Percentiles rank a stretch among this genome's conserved stretches.
phyloP scores from a whole-genome alignment of 768 basidiomycete genomes.

The Russula abietina region DNA sequence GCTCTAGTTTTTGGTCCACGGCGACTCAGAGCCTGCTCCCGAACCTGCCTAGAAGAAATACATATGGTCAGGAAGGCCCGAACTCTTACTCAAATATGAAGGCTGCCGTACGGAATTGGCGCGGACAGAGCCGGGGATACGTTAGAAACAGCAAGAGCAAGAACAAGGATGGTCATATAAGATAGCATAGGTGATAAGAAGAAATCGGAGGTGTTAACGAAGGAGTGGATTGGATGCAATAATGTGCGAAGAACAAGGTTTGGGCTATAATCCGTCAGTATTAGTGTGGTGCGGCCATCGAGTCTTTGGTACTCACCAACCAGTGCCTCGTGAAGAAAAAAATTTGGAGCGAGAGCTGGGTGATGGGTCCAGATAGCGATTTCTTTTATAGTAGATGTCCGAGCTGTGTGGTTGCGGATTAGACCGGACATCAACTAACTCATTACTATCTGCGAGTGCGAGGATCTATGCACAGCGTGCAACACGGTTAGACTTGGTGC shows the following conservation, averaged over 20 bases:
- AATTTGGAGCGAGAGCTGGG: conserved; percentile 4
- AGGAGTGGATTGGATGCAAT: not conserved
- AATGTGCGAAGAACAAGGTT: not conserved
- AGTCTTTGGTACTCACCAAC: conserved; percentile 7
- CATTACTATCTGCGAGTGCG: not conserved
- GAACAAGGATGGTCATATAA: not conserved
- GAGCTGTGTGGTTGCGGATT: not conserved
- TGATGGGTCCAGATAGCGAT: not conserved
- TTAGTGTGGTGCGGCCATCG: not conserved
- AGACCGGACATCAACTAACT: not conserved
- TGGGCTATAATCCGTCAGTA: not conserved
- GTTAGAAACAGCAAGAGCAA: not conserved
- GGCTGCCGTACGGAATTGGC: not conserved
- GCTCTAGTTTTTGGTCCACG: not conserved
- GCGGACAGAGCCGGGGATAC: conserved; percentile 1
- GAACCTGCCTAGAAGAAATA: not conserved
- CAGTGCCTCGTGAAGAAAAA: conserved; percentile 2
- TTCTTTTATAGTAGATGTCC: not conserved
- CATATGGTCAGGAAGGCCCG: not conserved
- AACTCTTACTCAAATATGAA: not conserved
- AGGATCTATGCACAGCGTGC: too few relatives aligned
- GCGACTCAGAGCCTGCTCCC: not conserved
- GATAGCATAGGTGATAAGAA: not conserved
- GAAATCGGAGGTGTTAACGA: not conserved
- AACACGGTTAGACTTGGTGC: too few relatives aligned